Percentiles rank a stretch among this genome's conserved stretches.
Conservation (phyloP, 768 basidiomycete species). For the Cubamyces lactineus region DNA sequence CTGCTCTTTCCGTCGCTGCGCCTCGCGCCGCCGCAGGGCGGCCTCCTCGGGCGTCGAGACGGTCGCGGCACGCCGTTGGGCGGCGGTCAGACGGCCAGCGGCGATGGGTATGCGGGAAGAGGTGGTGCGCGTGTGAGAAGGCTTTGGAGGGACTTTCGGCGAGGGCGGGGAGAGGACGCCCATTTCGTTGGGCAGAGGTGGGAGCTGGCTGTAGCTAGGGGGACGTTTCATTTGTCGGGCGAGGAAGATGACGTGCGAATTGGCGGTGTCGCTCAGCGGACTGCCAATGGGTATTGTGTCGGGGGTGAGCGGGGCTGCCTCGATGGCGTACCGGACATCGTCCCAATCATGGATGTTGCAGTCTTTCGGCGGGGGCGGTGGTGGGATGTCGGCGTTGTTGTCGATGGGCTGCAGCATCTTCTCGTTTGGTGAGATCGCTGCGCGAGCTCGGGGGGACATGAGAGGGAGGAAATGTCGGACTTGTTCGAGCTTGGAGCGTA, state of each 20-base stretch:
- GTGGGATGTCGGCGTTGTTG: conserved; percentile 9
- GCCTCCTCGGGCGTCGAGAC: conserved; percentile 27
- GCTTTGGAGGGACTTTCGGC: conserved; percentile 11
- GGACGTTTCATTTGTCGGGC: conserved; percentile 7
- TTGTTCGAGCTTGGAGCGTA: conserved; percentile 25
- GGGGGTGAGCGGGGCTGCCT: conserved; percentile 16
- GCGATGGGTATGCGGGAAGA: conserved; percentile 28
- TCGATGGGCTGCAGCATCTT: conserved; percentile 16
- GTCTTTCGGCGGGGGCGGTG: conserved; percentile 29
- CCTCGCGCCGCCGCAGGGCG: conserved; percentile 24
- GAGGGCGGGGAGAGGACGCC: conserved; percentile 11
- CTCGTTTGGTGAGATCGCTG: conserved; percentile 11
- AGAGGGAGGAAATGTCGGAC: conserved; percentile 22
- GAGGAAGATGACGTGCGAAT: conserved; percentile 15
- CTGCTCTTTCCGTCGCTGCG: conserved; percentile 22
- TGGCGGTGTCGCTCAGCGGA: conserved; percentile 5
- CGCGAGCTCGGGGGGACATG: conserved; percentile 6
- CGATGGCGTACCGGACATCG: conserved; percentile 25
- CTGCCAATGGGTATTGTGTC: conserved; percentile 4
- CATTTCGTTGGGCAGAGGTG: conserved; percentile 8
- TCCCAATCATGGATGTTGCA: conserved; percentile 17
- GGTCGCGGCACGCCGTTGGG: conserved; percentile 21
- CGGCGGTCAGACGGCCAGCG: conserved; percentile 2
- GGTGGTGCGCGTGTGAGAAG: conserved; percentile 9
- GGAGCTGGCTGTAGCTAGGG: conserved; percentile 6